Base-by-base conservation (phyloP, 768 basidiomycete genomes). In the Hypsizygus marmoreus region DNA sequence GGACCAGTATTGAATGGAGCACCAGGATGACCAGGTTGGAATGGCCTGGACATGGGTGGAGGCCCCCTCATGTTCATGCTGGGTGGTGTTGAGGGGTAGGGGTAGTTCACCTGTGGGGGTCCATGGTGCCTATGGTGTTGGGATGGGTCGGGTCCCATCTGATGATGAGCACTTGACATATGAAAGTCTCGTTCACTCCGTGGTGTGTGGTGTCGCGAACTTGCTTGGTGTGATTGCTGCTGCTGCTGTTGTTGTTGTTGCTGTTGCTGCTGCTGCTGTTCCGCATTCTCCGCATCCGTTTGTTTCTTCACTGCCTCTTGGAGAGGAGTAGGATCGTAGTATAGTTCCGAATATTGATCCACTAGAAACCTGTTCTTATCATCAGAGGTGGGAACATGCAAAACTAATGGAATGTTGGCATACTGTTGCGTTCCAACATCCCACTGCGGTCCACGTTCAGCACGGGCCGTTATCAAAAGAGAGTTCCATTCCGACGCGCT, bases 401-500 rank as follows among this genome's bases (percentile, higher is more conserved):
- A 32, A 45, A 17, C 22, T 12, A 17, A 8, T 22, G 26, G 35
- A 14, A 4, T 12, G 48, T 37, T 36, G n/a, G 75, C 86, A 55
- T 55, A 91, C 90, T 87, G 84, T 62, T 92, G 89, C 11, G 90
- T 90, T 13, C 87, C 87, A 29, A 91, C 73, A 61, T 92, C 90
- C 89, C 89, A 92, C 57, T 91, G 89, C 3, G 90, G 90, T 0
- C 90, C 90, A 49, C 90, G 74, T 47, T 86, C 82, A 6, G 89
- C 90, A 28, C 90, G 79, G 3, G 90, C 90, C 20, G 83, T 85
- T 49, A 81, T 77, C 35, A 92, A 72, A 42, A 90, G 55, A 0
- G 89, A 91, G 55, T 92, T 92, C 90, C 90, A 91, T 53, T 90
- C 86, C 8, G 87, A 89, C 8, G 90, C 87, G 57, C 81, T 82